Evolutionary conservation across 73 alveolate genomes (phyloP), one percentile per base, ranked within the genome.

Genomic region (Tetrahymena elliotti): DNA sequence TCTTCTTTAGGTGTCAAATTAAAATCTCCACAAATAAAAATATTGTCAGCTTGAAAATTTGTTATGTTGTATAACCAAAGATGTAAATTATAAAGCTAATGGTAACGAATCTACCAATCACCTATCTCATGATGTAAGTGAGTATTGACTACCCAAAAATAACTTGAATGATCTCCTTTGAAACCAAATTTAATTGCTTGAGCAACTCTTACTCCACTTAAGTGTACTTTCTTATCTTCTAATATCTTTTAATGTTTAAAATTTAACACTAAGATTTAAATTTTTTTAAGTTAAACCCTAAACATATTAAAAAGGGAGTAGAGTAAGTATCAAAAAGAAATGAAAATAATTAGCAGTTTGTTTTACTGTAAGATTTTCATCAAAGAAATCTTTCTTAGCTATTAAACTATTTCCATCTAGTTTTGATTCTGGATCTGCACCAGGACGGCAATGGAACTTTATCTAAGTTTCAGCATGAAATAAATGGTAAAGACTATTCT

Each of bases 61-160:
- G 88, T 68, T 68, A 68, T 68, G 34, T 54, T 31, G 24, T 93
- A 83, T 22, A 97, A 52, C 97, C 96, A 96, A 22, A 92, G 84
- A 12, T 96, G 53, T 2, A 97, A 52, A 41, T 84, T 52, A 38
- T 96, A 83, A 38, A 95, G 84, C 40, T 97, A 39, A 41, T 97
- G 97, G 35, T 93, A 33, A 68, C 98, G 31, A 12, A 96, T 93
- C 93, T 93, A 94, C 82, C 93, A 97, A 27, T 95, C 97, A 15
- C 84, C 97, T 47, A 95, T 93, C 4, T 37, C 94, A 95, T 97
- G 98, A 94, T 97, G 98, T 54, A 97, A 84, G 84, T 97, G 99
- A 27, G 98, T 97, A 84, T 97, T 97, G 34, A 93, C 88, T 35
- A 97, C 84, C 41, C 84, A 95, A 33, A 97, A 52, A 13, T 68